Percentiles rank a stretch among this genome's conserved stretches.
phyloP scores from a whole-genome alignment of 2,329 filamentous ascomycete genomes.

The Sclerotinia trifoliorum region DNA sequence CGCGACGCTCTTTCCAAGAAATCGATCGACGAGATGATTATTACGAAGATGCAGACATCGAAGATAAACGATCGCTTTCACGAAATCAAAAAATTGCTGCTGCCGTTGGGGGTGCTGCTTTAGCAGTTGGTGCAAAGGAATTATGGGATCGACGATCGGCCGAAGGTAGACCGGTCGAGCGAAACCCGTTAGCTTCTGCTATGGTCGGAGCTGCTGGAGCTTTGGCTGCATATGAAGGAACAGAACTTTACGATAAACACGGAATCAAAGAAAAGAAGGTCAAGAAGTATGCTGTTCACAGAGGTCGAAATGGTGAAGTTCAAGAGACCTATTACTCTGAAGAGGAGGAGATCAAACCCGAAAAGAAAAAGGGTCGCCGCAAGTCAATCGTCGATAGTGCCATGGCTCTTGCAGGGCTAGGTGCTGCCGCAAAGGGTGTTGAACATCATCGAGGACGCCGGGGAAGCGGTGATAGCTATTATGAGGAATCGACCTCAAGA shows the following conservation, averaged over 20 bases:
- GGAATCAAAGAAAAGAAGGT: constrained; percentile 44
- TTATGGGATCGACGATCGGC: constrained; percentile 62
- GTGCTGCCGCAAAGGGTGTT: constrained; percentile 52
- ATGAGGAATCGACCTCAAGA: constrained; percentile 51
- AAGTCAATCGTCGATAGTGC: constrained; percentile 65
- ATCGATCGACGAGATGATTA: constrained; percentile 49
- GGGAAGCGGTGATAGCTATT: constrained; percentile 43
- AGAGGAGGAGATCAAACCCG: constrained; percentile 51
- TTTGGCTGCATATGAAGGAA: constrained; percentile 62
- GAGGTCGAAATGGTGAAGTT: constrained; percentile 53
- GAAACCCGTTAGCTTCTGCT: constrained; percentile 58
- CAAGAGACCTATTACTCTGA: constrained; percentile 56
- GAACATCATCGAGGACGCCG: constrained; percentile 39
- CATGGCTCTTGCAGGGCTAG: constrained; percentile 60
- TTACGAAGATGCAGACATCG: constrained; percentile 51
- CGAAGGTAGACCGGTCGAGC: constrained; percentile 48
- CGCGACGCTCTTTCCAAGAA: constrained; percentile 49
- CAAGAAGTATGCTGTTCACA: constrained; percentile 53
- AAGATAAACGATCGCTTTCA: constrained; percentile 54
- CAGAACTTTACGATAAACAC: constrained; percentile 61
- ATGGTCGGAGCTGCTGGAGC: constrained; percentile 64
- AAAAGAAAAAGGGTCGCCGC: constrained; percentile 52
- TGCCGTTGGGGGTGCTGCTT: constrained; percentile 62
- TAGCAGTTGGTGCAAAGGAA: constrained; percentile 66
- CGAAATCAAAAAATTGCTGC: constrained; percentile 67